A percentile compares a stretch with the other conserved stretches of the same genome.
These are phyloP conservation scores for Rhododendron griersonianum DNA, from an alignment of 148 eudicot species.

Conservation along the genomic window DNA sequence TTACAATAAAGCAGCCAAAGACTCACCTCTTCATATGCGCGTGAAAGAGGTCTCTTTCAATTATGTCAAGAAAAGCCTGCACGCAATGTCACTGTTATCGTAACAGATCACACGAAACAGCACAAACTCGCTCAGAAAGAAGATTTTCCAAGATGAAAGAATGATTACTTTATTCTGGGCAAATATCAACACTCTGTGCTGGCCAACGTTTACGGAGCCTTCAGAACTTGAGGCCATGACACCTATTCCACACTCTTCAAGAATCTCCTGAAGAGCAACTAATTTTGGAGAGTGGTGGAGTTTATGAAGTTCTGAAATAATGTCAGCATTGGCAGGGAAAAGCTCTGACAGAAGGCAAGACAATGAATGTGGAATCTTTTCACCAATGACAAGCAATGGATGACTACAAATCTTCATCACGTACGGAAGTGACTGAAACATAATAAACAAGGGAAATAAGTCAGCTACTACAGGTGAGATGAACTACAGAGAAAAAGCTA, in stretches of 20 bases:
- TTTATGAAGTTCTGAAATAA: constrained; percentile 71
- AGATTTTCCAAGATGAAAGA: background rate
- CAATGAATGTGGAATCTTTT: constrained; percentile 60
- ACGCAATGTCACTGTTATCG: constrained; percentile 13
- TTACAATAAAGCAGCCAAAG: constrained; percentile 3
- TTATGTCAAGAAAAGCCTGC: constrained; percentile 86
- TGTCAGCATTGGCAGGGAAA: constrained; percentile 48
- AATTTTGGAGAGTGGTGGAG: constrained; percentile 96
- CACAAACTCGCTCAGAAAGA: background rate
- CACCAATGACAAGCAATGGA: constrained; percentile 86
- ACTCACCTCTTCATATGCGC: constrained; percentile 77
- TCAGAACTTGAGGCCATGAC: constrained; percentile 72
- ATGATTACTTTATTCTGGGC: constrained; percentile 76
- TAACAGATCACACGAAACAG: background rate
- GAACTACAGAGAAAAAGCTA: background rate
- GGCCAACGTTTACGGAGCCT: constrained; percentile 66
- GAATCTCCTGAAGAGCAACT: constrained; percentile 92
- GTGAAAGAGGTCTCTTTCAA: constrained; percentile 84
- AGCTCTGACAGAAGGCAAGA: constrained; percentile 45
- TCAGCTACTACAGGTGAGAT: constrained; percentile 8
- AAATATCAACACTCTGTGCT: constrained; percentile 96
- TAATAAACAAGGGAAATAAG: background rate
- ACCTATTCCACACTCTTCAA: constrained; percentile 99
- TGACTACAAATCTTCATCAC: constrained; percentile 97
- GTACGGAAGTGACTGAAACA: constrained; percentile 79